Percentiles rank a stretch among this genome's conserved stretches.
Evolutionary conservation across 305 asterid genomes (phyloP).

Genomic region (Rubia balearica): DNA sequence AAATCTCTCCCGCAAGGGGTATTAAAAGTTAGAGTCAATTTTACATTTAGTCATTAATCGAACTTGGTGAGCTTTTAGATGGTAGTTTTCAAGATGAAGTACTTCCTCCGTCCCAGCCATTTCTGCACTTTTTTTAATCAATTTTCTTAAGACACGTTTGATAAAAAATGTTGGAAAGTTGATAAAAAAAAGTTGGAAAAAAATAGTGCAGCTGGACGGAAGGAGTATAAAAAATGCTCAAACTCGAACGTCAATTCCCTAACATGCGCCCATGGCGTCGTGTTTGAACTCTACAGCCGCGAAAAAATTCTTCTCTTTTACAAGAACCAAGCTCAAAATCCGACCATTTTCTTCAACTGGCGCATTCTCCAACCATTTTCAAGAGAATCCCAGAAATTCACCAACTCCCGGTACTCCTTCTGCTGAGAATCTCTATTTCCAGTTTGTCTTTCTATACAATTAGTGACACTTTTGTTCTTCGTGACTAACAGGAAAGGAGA

Average conservation of each 20-base stretch:
- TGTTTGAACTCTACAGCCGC: not conserved
- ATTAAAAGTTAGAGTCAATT: no score
- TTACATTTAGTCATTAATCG: no score
- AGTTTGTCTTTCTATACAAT: not conserved
- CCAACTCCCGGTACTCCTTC: not conserved
- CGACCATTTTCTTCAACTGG: not conserved
- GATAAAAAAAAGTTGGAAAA: no score
- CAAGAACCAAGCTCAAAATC: slow-evolving; percentile 1
- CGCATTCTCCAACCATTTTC: not conserved
- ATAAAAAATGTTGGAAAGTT: no score
- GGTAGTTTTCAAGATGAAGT: no score
- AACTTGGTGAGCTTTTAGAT: no score
- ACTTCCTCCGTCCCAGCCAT: no score
- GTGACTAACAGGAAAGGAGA: slow-evolving; percentile 40
- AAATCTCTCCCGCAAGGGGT: no score
- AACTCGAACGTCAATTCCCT: not conserved
- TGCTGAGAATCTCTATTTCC: not conserved
- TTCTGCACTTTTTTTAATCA: no score
- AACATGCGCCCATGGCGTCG: slow-evolving; percentile 14
- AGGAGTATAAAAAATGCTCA: no score
- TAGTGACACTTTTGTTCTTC: not conserved
- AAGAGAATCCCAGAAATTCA: slow-evolving; percentile 3
- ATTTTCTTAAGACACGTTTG: no score
- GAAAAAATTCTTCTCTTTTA: not conserved
- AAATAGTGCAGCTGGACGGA: no score